Base-by-base conservation (phyloP, 2,329 filamentous ascomycete genomes). In the Monosporascus sp. region DNA sequence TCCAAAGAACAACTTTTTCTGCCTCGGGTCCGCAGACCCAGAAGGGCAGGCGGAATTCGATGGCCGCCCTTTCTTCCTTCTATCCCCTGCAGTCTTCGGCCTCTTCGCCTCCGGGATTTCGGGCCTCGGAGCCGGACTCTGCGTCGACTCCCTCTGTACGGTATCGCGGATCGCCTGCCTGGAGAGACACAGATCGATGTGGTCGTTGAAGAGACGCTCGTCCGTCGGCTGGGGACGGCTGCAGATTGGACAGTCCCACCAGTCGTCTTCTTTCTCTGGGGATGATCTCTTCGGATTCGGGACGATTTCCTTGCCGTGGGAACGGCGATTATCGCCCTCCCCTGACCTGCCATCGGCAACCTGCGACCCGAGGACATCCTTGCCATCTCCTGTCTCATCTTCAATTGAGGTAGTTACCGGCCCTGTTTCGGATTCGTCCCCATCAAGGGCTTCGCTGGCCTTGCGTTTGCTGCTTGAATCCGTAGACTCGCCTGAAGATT, bases 131-230 rank as follows among this genome's bases (percentile, higher is more conserved):
- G 47, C 31, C 18, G 55, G 48, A 37, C 54, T 58, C 57, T 64
- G 52, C 27, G 65, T 49, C 48, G 64, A 65, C 55, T 77, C 70
- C 52, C 78, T 78, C 53, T 89, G 85, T 1, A 94, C 85, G 0
- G 84, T 87, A 63, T 97, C 90, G 46, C 87, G 87, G 62, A 99
- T 97, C 0, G 90, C 89, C 64, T 89, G 84, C 52, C 86, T 80
- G 1, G 92, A 97, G 1, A 99, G 79, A 68, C 94, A 99, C 8
- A 88, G 81, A 67, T 99, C 94, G 49, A 99, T 91, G 65, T 99
- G 94, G 52, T 88, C 83, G 60, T 99, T 99, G 71, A 97, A 96
- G 0, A 73, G 74, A 46, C 78, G 79, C 66, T 97, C 90, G 48
- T 93, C 80, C 0, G 90, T 82, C 0, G 75, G 64, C 64, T 97